These are phyloP conservation scores for Phytophthora cryptogea DNA, from an alignment of 352 stramenopile species.

Conservation along the genomic window DNA sequence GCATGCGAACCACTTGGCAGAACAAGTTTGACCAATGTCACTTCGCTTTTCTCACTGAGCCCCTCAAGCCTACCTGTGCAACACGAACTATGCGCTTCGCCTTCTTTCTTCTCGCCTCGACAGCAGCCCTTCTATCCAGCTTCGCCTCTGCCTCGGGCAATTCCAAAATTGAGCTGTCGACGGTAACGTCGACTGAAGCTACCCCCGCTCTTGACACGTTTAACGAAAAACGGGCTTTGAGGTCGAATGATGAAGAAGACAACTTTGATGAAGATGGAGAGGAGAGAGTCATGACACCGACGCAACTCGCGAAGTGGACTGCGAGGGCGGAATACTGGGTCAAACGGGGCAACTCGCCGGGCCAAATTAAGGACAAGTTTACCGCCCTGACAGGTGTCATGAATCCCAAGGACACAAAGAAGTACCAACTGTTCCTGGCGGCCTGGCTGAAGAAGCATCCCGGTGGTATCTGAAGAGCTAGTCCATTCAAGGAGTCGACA, in stretches of 20 bases:
- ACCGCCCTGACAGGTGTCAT: not conserved
- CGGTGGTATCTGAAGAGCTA: not conserved
- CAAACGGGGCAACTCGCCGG: not conserved
- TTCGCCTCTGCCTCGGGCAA: not conserved
- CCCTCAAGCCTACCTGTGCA: not conserved
- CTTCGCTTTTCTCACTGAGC: not conserved
- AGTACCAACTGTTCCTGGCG: slow-evolving; percentile 6
- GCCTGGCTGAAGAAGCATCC: not conserved
- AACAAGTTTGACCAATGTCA: not conserved
- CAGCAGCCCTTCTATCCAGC: not conserved
- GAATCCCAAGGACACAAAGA: not conserved
- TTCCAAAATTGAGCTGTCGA: not conserved
- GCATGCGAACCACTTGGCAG: too few relatives aligned
- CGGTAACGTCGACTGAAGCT: not conserved
- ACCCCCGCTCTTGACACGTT: not conserved
- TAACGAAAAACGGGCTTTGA: not conserved
- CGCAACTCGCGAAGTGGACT: not conserved
- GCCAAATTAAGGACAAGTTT: not conserved
- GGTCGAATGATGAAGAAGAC: not conserved
- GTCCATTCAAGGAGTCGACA: not conserved
- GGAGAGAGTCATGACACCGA: not conserved
- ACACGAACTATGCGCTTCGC: slow-evolving; percentile 6
- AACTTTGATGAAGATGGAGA: not conserved
- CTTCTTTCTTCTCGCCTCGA: not conserved
- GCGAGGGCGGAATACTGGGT: not conserved